Evolutionary conservation across 176 grass and related monocot genomes (phyloP).

Genomic region (Paspalum vaginatum): DNA sequence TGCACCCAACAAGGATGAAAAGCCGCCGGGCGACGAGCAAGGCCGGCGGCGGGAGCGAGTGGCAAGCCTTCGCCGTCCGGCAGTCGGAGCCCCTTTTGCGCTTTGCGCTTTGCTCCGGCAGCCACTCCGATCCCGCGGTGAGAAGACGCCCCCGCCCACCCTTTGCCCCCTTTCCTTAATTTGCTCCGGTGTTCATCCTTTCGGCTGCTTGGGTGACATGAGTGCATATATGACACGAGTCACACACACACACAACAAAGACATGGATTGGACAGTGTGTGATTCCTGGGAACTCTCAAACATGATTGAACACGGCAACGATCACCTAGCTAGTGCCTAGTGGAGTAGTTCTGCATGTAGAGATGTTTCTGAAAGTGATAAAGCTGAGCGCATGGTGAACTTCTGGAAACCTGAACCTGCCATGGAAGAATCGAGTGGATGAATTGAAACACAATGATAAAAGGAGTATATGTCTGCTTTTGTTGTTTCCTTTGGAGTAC

Average conservation of each 20-base stretch:
- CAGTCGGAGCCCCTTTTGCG: slow-evolving; percentile 80
- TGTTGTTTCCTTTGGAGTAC: neutral
- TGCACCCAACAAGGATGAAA: slow-evolving; percentile 81
- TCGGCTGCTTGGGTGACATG: too few species aligned
- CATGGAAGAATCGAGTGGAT: neutral
- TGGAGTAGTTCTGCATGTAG: neutral
- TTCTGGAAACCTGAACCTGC: neutral
- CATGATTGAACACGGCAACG: neutral
- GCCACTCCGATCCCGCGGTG: slow-evolving; percentile 96
- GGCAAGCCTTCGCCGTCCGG: slow-evolving; percentile 69
- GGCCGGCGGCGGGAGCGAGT: slow-evolving; percentile 53
- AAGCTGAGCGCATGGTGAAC: slow-evolving; percentile 14
- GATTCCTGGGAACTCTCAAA: slow-evolving; percentile 22
- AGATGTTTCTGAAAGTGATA: slow-evolving; percentile 54
- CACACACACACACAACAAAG: neutral
- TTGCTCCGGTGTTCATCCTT: too few species aligned
- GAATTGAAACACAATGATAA: slow-evolving; percentile 41
- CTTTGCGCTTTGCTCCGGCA: slow-evolving; percentile 93
- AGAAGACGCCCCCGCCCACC: slow-evolving; percentile 9
- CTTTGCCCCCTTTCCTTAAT: too few species aligned
- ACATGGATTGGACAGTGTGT: neutral
- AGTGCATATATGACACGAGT: too few species aligned
- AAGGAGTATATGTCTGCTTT: slow-evolving; percentile 27
- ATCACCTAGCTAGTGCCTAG: neutral
- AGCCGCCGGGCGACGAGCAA: slow-evolving; percentile 61